A percentile compares a stretch with the other conserved stretches of the same genome.
phyloP scores from a whole-genome alignment of 2,329 filamentous ascomycete species.

The Canariomyces notabilis region DNA sequence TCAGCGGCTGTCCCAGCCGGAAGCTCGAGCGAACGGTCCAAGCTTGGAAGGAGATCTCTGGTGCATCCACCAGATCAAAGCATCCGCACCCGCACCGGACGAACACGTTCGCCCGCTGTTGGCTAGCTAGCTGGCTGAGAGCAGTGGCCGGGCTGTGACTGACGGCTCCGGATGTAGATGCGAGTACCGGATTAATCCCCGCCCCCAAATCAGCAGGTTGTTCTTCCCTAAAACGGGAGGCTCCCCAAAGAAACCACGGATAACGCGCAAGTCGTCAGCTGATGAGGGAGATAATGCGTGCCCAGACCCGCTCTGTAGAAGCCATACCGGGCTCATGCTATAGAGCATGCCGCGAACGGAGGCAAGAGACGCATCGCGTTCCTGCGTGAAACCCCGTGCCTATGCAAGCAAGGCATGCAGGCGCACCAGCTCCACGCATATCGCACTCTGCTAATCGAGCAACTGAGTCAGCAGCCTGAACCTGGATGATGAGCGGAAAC shows the following conservation, averaged over 20 bases:
- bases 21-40: background rate
- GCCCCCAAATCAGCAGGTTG: slow-evolving; percentile 8
- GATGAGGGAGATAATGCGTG: slow-evolving; percentile 1
- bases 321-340: slow-evolving; percentile 6
- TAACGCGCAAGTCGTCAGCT: background rate
- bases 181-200: slow-evolving; percentile 1
- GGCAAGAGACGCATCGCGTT: slow-evolving; percentile 15
- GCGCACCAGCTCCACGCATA: slow-evolving; percentile 5
- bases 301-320: slow-evolving; percentile 7
- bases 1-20: background rate
- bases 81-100: background rate
- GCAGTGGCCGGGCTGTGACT: background rate
- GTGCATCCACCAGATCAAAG: background rate
- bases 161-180: slow-evolving; percentile 1
- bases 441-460: background rate
- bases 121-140: background rate
- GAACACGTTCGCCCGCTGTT: background rate
- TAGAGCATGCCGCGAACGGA: slow-evolving; percentile 11
- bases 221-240: slow-evolving; percentile 8
- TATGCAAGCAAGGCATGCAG: slow-evolving; percentile 18
- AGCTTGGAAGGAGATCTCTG: background rate
- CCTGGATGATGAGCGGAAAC: background rate
- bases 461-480: background rate
- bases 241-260: background rate
- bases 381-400: slow-evolving; percentile 17